These are phyloP conservation scores for Thermochaetoides thermophila DNA, from an alignment of 495 filamentous ascomycete species.

Conservation along the genomic window DNA sequence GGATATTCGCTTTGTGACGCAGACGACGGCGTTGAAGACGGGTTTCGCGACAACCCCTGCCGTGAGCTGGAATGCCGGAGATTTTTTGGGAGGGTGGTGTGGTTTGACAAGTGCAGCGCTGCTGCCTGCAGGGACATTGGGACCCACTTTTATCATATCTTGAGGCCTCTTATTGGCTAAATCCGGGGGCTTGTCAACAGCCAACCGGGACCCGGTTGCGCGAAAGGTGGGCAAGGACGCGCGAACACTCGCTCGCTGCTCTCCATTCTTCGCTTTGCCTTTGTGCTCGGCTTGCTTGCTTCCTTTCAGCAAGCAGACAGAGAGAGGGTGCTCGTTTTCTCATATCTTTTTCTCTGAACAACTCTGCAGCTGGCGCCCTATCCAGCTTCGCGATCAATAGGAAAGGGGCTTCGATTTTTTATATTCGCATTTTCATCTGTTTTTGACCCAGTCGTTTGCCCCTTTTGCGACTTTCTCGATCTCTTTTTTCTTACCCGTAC, in stretches of 20 bases:
- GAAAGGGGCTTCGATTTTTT: no score
- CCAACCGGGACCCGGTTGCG: conserved; percentile 6
- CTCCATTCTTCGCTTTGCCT: not conserved
- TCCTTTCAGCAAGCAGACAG: no score
- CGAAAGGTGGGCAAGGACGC: conserved; percentile 9
- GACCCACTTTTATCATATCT: not conserved
- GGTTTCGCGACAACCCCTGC: not conserved
- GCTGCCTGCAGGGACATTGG: conserved; percentile 15
- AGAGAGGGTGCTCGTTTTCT: no score
- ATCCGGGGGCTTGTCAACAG: not conserved
- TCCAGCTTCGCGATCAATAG: no score
- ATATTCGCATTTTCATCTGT: no score
- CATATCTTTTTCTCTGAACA: no score
- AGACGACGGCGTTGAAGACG: conserved; percentile 2
- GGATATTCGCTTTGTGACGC: conserved; percentile 9
- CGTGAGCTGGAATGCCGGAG: no score
- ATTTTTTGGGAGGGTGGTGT: conserved; percentile 21
- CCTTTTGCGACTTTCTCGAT: no score
- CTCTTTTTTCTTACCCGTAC: no score
- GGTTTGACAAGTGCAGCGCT: conserved; percentile 16
- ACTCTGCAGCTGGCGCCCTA: no score
- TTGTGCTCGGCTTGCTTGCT: no score
- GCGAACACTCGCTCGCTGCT: conserved; percentile 1
- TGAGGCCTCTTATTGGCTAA: conserved; percentile 3
- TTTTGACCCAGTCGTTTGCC: no score